Conservation (phyloP, 805 yeast species). For the Zygosaccharomyces rouxii region DNA sequence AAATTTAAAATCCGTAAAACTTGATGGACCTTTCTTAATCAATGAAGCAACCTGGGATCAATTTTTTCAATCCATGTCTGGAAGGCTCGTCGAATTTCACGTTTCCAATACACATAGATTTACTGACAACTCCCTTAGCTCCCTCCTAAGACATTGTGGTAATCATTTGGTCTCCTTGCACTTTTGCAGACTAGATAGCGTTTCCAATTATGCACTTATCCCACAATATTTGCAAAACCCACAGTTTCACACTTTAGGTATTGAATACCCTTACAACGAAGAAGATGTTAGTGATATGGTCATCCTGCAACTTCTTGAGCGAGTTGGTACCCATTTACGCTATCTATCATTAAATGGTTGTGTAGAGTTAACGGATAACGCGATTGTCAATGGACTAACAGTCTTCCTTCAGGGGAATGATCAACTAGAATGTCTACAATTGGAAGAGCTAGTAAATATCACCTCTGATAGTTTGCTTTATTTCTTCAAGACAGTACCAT, state of each 20-base stretch:
- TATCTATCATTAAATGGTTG: slow-evolving; percentile 70
- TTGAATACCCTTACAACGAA: slow-evolving; percentile 64
- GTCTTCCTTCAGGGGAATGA: slow-evolving; percentile 47
- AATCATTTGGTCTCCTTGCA: slow-evolving; percentile 50
- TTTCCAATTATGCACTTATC: slow-evolving; percentile 58
- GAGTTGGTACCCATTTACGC: slow-evolving; percentile 57
- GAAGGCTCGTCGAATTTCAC: slow-evolving; percentile 53
- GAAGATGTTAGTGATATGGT: slow-evolving; percentile 65
- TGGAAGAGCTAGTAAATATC: slow-evolving; percentile 56
- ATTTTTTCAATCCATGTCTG: slow-evolving; percentile 59
- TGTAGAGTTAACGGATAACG: slow-evolving; percentile 60
- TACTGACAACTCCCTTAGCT: slow-evolving; percentile 56
- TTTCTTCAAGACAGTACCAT: slow-evolving; percentile 47
- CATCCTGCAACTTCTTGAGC: slow-evolving; percentile 54
- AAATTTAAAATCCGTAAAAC: slow-evolving; percentile 48
- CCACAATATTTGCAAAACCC: slow-evolving; percentile 54
- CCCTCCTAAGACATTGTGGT: slow-evolving; percentile 61
- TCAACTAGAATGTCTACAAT: slow-evolving; percentile 50
- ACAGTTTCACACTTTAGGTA: slow-evolving; percentile 50
- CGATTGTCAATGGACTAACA: slow-evolving; percentile 52
- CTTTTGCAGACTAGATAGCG: slow-evolving; percentile 68
- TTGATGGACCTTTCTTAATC: slow-evolving; percentile 89
- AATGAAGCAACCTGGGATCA: slow-evolving; percentile 72
- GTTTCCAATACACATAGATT: slow-evolving; percentile 82
- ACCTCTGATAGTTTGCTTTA: slow-evolving; percentile 62